A percentile compares a stretch with the other conserved stretches of the same genome.
Conservation (phyloP, 345 rosid genomes). For the Durio zibethinus region DNA sequence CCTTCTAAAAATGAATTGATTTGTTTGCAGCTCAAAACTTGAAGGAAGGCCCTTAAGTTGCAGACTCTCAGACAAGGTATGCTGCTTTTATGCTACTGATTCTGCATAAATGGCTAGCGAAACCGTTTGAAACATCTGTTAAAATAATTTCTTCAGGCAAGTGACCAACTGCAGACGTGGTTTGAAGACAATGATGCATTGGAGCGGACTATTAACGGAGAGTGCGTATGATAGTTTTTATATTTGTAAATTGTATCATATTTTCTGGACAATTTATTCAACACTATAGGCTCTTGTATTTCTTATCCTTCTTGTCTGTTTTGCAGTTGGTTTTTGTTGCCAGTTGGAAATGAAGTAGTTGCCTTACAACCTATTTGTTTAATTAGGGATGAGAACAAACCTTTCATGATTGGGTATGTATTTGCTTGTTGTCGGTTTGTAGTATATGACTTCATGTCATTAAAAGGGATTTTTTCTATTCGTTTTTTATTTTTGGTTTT, state of each 20-base stretch:
- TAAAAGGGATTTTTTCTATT: background rate
- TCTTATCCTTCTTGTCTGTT: background rate
- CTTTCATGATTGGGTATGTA: slow-evolving; percentile 63
- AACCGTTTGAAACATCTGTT: slow-evolving; percentile 1
- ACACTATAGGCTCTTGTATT: background rate
- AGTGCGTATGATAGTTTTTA: slow-evolving; percentile 44
- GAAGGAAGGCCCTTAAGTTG: slow-evolving; percentile 74
- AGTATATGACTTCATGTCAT: background rate
- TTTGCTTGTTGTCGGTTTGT: background rate
- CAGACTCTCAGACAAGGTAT: slow-evolving; percentile 84
- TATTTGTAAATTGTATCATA: background rate
- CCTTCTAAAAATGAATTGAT: background rate
- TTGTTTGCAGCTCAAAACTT: slow-evolving; percentile 64
- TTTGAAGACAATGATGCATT: slow-evolving; percentile 69
- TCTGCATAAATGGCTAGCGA: background rate
- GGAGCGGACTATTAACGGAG: slow-evolving; percentile 73
- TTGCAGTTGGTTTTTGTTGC: slow-evolving; percentile 70
- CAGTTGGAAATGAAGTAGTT: slow-evolving; percentile 40
- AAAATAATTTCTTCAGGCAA: slow-evolving; percentile 30
- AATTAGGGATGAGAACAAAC: slow-evolving; percentile 51
- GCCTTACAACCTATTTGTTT: slow-evolving; percentile 49
- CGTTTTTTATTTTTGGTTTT: too few species aligned
- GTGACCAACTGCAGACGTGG: slow-evolving; percentile 36
- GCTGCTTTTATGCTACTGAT: slow-evolving; percentile 1
- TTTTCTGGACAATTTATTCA: background rate